Conservation (phyloP, 1,284 basidiomycete species). For the Heterobasidion irregulare region DNA sequence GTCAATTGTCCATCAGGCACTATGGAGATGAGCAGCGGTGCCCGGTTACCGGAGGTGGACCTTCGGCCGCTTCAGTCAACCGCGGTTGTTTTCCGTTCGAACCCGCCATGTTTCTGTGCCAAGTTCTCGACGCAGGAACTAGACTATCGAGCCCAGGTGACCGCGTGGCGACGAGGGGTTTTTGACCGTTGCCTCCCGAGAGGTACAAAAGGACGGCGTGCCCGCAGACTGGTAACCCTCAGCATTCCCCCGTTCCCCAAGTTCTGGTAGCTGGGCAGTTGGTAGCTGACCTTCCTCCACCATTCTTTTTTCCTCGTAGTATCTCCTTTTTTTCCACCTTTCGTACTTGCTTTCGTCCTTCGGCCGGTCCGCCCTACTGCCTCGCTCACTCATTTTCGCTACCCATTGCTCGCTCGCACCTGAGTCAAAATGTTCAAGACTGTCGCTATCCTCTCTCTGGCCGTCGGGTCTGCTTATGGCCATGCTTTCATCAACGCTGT, state of each 20-base stretch:
- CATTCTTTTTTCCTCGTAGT: not conserved
- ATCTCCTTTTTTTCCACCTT: not conserved
- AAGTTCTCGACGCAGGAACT: not conserved
- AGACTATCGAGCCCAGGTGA: not conserved
- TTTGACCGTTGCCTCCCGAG: not conserved
- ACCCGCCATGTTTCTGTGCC: not conserved
- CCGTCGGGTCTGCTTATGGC: not conserved
- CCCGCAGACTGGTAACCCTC: not conserved
- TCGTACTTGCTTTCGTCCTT: not conserved
- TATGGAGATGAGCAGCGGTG: too few species aligned
- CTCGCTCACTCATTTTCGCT: too few species aligned
- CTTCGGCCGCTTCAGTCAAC: too few species aligned
- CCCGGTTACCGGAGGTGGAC: too few species aligned
- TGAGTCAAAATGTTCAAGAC: not conserved
- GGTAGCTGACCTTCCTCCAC: not conserved
- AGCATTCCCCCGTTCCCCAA: not conserved
- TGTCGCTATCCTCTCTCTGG: not conserved
- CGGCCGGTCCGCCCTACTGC: not conserved
- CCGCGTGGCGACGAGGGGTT: too few species aligned
- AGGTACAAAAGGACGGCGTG: not conserved
- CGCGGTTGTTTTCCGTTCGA: too few species aligned
- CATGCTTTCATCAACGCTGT: not conserved
- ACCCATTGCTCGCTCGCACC: not conserved
- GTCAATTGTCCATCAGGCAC: too few species aligned
- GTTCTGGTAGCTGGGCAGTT: not conserved